phyloP scores from a whole-genome alignment of 805 yeast genomes.

The Candida pini region DNA sequence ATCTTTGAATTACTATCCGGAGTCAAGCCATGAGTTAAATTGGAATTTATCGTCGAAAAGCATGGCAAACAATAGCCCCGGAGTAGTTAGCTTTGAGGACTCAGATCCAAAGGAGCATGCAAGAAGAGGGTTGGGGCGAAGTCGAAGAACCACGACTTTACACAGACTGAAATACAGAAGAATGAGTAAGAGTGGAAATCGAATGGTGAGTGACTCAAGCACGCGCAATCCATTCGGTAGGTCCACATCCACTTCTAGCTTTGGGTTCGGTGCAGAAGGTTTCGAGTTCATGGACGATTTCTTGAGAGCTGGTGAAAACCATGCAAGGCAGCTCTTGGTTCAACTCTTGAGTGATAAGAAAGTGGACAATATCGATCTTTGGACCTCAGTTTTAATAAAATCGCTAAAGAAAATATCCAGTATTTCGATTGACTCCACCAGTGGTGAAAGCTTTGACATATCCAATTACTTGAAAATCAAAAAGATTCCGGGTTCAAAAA shows the following conservation, averaged over 20 bases:
- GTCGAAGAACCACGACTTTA: constrained; percentile 17
- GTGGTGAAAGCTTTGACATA: constrained; percentile 75
- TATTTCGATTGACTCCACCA: constrained; percentile 52
- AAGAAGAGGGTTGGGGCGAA: constrained; percentile 13
- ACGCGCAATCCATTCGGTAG: constrained; percentile 7
- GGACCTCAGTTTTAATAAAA: constrained; percentile 51
- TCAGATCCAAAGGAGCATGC: constrained; percentile 5
- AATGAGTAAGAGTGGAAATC: constrained; percentile 39
- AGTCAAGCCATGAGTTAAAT: constrained; percentile 28
- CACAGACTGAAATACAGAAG: constrained; percentile 38
- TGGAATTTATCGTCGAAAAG: constrained; percentile 23
- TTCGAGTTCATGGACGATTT: constrained; percentile 30
- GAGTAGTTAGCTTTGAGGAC: constrained; percentile 14
- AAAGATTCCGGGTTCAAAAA: constrained; percentile 69
- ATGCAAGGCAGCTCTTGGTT: constrained; percentile 44
- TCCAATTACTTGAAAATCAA: constrained; percentile 87
- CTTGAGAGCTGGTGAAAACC: constrained; percentile 32
- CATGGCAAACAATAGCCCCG: constrained; percentile 11
- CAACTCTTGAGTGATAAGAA: constrained; percentile 63
- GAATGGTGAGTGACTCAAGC: constrained; percentile 12
- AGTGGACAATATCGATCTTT: constrained; percentile 42
- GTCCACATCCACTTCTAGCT: constrained; percentile 8
- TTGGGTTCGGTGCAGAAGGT: constrained; percentile 21
- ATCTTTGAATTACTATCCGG: constrained; percentile 30
- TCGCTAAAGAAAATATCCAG: constrained; percentile 50